These are phyloP conservation scores for Dendrostoma leiphaemia DNA, from an alignment of 2,329 filamentous ascomycete species.

Conservation along the genomic window DNA sequence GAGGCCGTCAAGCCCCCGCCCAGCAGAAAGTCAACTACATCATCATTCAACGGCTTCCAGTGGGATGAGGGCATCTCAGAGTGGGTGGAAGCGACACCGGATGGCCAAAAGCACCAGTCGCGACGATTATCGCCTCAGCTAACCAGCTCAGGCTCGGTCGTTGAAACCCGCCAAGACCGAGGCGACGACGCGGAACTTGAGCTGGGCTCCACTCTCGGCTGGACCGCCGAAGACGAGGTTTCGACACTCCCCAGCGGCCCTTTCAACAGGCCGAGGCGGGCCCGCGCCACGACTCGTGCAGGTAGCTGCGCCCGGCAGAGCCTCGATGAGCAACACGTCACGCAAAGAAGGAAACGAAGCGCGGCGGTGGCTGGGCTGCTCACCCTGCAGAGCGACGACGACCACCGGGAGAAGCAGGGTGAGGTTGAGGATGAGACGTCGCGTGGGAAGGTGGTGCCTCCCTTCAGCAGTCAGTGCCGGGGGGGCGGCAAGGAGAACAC, in stretches of 20 bases:
- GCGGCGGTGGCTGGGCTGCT: neutral
- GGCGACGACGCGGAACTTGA: neutral
- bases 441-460: neutral
- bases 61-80: constrained; percentile 39
- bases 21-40: constrained; percentile 7
- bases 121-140: neutral
- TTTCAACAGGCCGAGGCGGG: constrained; percentile 3
- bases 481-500: constrained; percentile 2
- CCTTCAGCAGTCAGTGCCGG: neutral
- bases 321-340: neutral
- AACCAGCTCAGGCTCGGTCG: too few relatives aligned
- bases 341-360: constrained; percentile 4
- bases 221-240: neutral
- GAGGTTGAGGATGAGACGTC: neutral
- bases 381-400: constrained; percentile 1
- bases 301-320: neutral
- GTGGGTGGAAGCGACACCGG: constrained; percentile 29
- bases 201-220: neutral
- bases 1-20: neutral
- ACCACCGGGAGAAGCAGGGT: neutral
- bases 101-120: neutral
- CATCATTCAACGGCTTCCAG: constrained; percentile 26
- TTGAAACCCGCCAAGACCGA: too few relatives aligned
- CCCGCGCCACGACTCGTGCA: neutral
- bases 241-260: neutral